Evolutionary conservation across 192 early-diverging fungal genomes (phyloP).

Genomic region (Backusella parvicylindrica): DNA sequence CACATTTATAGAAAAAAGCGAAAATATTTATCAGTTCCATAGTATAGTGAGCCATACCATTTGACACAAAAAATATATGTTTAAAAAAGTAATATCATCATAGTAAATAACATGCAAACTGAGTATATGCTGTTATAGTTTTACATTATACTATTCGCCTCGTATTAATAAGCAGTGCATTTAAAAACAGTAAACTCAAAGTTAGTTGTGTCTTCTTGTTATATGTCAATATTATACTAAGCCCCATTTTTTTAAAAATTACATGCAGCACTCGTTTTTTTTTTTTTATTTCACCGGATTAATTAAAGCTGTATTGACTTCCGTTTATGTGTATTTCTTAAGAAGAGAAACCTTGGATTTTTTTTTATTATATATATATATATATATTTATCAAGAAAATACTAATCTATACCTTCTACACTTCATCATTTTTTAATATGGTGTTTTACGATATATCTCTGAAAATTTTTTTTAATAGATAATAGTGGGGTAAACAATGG

Average conservation of each 20-base stretch:
- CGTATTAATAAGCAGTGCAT: background rate
- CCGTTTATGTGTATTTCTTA: background rate
- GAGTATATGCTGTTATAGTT: too few relatives aligned
- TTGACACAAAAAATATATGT: background rate
- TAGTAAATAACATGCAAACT: too few relatives aligned
- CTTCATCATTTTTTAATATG: background rate
- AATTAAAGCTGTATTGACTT: background rate
- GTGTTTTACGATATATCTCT: background rate
- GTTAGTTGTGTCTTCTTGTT: too few relatives aligned
- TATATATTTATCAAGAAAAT: too few relatives aligned
- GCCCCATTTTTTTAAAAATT: background rate
- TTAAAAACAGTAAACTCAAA: background rate
- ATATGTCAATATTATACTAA: background rate
- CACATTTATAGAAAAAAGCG: too few relatives aligned
- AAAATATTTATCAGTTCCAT: too few relatives aligned
- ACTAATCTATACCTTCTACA: too few relatives aligned
- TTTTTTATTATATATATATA: background rate
- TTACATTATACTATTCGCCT: background rate
- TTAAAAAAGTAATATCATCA: too few relatives aligned
- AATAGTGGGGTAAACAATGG: too few relatives aligned
- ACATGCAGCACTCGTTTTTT: background rate
- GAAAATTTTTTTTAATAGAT: background rate
- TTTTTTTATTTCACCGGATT: background rate
- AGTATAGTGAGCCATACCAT: background rate
- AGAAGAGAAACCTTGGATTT: background rate